phyloP scores from a whole-genome alignment of 305 asterid species.

The Fraxinus albicans region DNA sequence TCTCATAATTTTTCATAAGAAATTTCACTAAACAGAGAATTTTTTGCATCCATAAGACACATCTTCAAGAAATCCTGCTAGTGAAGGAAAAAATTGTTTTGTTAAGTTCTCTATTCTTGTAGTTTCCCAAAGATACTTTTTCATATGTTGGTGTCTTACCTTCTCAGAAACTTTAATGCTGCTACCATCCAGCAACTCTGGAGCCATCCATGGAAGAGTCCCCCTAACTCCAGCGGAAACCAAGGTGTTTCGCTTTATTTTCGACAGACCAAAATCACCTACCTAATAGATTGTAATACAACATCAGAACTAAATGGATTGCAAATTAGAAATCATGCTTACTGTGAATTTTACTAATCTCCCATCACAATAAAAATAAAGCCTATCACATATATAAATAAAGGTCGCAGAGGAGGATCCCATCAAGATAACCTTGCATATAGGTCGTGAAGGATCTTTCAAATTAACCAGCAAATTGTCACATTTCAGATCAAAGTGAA shows the following conservation, averaged over 20 bases:
- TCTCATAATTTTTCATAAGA: conserved; percentile 15
- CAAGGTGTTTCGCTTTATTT: conserved; percentile 74
- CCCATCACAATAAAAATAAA: neutral
- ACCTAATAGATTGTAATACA: conserved; percentile 46
- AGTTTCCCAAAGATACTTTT: conserved; percentile 13
- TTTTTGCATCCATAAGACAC: neutral
- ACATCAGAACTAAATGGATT: conserved; percentile 19
- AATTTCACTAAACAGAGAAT: conserved; percentile 8
- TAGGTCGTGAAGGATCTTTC: conserved; percentile 78
- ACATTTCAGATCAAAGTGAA: conserved; percentile 84
- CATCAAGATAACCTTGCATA: conserved; percentile 63
- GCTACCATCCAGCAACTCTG: conserved; percentile 78
- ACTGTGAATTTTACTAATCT: neutral
- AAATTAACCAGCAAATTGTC: conserved; percentile 77
- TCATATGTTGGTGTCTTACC: conserved; percentile 35
- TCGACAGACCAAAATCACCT: conserved; percentile 84
- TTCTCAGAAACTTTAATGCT: conserved; percentile 86
- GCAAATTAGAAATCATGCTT: neutral
- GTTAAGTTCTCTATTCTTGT: conserved; percentile 14
- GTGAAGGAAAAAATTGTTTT: conserved; percentile 11
- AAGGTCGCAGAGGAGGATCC: conserved; percentile 6
- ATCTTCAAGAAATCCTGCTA: neutral
- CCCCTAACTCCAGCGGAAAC: conserved; percentile 92
- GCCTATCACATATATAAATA: neutral
- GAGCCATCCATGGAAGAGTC: conserved; percentile 94